phyloP scores from a whole-genome alignment of 441 rosid species.

The Jatropha podagrica region DNA sequence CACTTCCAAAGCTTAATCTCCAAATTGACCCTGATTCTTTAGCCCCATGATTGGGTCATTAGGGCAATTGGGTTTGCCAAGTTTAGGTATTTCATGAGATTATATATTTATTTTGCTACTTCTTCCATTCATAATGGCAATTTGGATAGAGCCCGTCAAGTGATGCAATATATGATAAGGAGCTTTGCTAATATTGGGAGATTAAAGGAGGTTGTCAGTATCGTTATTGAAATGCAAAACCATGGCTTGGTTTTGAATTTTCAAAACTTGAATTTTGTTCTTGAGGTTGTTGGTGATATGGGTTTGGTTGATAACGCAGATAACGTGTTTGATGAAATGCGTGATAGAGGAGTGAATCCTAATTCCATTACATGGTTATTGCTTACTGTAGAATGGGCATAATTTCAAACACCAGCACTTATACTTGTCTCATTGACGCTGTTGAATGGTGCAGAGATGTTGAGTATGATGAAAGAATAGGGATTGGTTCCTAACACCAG shows the following conservation, averaged over 20 bases:
- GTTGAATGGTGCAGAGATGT: constrained; percentile 90
- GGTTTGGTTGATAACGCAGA: constrained; percentile 59
- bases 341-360: constrained; percentile 58
- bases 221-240: constrained; percentile 76
- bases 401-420: constrained; percentile 14
- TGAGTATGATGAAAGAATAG: constrained; percentile 79
- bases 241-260: constrained; percentile 53
- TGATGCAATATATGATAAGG: constrained; percentile 60
- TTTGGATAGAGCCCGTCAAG: constrained; percentile 62
- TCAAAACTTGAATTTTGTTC: constrained; percentile 47
- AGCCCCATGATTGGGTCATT: constrained; percentile 63
- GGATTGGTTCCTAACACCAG: constrained; percentile 67
- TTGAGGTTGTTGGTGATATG: constrained; percentile 39
- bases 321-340: constrained; percentile 77
- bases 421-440: constrained; percentile 33
- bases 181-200: constrained; percentile 74
- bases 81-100: constrained; percentile 76
- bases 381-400: constrained; percentile 57
- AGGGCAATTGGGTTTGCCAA: constrained; percentile 56
- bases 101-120: constrained; percentile 63
- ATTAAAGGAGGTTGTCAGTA: constrained; percentile 58
- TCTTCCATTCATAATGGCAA: constrained; percentile 61
- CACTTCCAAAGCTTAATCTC: constrained; percentile 45
- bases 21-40: constrained; percentile 44
- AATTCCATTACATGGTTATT: constrained; percentile 64